Evolutionary conservation across 2,329 filamentous ascomycete genomes (phyloP).

Genomic region (Hymenoscyphus infarciens): DNA sequence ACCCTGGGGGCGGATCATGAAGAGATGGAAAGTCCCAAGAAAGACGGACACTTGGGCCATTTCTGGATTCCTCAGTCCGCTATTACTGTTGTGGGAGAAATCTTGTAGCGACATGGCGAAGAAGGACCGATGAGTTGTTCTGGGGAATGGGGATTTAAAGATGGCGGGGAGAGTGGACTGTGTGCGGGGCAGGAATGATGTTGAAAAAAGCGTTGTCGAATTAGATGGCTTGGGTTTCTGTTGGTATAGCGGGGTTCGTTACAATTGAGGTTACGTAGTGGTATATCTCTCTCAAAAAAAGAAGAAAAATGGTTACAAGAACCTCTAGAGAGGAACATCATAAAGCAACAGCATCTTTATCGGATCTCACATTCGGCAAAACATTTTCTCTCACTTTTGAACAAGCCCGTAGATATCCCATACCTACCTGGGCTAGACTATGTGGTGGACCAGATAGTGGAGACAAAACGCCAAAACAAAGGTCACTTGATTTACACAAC

Average conservation of each 20-base stretch:
- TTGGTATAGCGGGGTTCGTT: background rate
- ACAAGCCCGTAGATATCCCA: background rate
- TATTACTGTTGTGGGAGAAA: background rate
- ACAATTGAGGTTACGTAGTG: background rate
- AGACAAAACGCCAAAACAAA: background rate
- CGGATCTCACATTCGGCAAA: background rate
- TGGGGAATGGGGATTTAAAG: background rate
- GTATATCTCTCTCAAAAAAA: background rate
- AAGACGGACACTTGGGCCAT: background rate
- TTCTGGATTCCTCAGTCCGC: background rate
- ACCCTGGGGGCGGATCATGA: background rate
- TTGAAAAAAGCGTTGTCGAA: background rate
- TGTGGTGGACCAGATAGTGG: background rate
- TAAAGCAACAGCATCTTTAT: background rate
- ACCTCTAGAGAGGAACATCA: background rate
- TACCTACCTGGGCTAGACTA: background rate
- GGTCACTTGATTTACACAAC: background rate
- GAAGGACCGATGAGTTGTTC: background rate
- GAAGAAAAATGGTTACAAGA: background rate
- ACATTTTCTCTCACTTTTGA: background rate
- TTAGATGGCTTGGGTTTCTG: background rate
- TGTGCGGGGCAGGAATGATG: background rate
- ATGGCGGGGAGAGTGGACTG: background rate
- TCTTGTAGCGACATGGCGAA: background rate
- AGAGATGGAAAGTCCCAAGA: background rate